A percentile compares a stretch with the other conserved stretches of the same genome.
Evolutionary conservation across 2,329 filamentous ascomycete species (phyloP).

Genomic region (Ceratocystis cacaofunesta): DNA sequence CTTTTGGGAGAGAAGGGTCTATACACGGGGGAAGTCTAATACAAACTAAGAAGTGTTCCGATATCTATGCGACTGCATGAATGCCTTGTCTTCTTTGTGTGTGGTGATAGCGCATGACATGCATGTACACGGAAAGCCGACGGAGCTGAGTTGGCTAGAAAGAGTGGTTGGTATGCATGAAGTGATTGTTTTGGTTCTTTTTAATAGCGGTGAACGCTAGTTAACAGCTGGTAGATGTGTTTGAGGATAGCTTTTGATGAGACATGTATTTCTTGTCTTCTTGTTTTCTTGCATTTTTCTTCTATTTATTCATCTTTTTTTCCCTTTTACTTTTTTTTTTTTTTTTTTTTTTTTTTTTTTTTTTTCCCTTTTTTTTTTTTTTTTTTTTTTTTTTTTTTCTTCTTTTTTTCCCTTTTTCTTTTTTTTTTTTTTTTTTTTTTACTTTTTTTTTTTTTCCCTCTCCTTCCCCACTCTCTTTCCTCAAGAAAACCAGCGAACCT

Average conservation of each 20-base stretch:
- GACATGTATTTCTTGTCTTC: background rate
- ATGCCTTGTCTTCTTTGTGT: background rate
- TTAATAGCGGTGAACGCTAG: background rate
- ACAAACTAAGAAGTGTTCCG: too few relatives aligned
- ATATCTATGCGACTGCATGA: background rate
- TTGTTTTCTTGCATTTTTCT: background rate
- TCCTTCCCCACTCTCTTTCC: background rate
- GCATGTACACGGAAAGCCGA: background rate
- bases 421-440: constrained; percentile 1
- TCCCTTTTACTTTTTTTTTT: background rate
- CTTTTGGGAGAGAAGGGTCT: background rate
- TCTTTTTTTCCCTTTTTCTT: background rate
- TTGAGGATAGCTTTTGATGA: background rate
- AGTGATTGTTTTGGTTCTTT: background rate
- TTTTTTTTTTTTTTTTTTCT: background rate
- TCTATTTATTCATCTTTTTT: background rate
- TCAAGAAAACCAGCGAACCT: background rate
- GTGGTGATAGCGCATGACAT: background rate
- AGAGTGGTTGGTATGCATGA: too few relatives aligned
- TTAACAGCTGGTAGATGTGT: background rate
- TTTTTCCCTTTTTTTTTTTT: background rate
- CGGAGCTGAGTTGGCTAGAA: too few relatives aligned
- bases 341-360: background rate
- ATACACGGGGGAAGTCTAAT: too few relatives aligned
- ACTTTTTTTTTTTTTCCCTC: background rate